phyloP scores from a whole-genome alignment of 2,329 filamentous ascomycete species.

The Shiraia bambusicola region DNA sequence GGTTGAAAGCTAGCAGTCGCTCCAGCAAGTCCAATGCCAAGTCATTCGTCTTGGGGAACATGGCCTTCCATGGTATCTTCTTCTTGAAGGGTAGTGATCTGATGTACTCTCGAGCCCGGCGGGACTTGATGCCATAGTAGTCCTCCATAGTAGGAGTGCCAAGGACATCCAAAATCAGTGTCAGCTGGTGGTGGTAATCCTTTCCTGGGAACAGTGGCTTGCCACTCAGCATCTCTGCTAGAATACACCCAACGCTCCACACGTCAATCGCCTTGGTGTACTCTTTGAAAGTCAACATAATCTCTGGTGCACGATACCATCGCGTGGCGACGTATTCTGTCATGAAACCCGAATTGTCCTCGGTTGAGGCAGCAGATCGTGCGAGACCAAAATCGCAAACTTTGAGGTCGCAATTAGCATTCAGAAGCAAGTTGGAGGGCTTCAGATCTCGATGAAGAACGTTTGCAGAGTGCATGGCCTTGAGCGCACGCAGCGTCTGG shows the following conservation, averaged over 20 bases:
- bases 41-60: constrained; percentile 99
- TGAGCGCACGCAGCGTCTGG: constrained; percentile 93
- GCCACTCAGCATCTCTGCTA: constrained; percentile 97
- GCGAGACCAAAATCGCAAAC: constrained; percentile 98
- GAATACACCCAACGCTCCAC: constrained; percentile 97
- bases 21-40: constrained; percentile 90
- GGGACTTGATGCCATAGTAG: constrained; percentile 99
- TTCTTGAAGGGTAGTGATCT: constrained; percentile 98
- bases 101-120: constrained; percentile 95
- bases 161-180: constrained; percentile 93
- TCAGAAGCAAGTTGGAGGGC: constrained; percentile 93
- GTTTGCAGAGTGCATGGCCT: constrained; percentile 99
- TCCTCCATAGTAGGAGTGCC: constrained; percentile 99
- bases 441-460: constrained; percentile 97
- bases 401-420: constrained; percentile 98
- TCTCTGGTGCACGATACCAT: constrained; percentile 98
- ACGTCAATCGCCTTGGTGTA: constrained; percentile 99
- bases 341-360: constrained; percentile 99
- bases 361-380: constrained; percentile 90
- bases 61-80: constrained; percentile 95
- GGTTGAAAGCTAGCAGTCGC: constrained; percentile 96
- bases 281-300: constrained; percentile 99
- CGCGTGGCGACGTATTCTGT: constrained; percentile 99
- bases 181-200: constrained; percentile 98
- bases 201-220: constrained; percentile 98